Percentiles rank a stretch among this genome's conserved stretches.
Conservation (phyloP, 169 alveolate species). For the Eimeria necatrix region DNA sequence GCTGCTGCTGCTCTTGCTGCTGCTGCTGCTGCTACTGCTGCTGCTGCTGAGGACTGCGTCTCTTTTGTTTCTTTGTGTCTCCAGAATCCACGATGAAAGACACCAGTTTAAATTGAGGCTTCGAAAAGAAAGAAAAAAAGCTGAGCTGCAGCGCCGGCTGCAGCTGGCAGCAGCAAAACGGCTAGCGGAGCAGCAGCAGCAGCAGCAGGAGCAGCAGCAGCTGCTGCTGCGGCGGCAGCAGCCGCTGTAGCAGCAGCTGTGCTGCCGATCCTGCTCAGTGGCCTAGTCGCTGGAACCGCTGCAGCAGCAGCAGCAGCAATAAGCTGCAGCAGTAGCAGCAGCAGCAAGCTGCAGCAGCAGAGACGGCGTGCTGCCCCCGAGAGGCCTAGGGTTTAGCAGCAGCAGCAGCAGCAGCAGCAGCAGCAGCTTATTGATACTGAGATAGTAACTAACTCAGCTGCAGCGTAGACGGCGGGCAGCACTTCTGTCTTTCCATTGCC, state of each 20-base stretch:
- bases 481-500: no score
- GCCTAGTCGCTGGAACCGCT: background rate
- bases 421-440: no score
- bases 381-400: background rate
- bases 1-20: background rate
- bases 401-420: slow-evolving; percentile 36
- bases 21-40: slow-evolving; percentile 19
- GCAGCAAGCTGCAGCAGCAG: slow-evolving; percentile 1
- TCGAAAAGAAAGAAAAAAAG: slow-evolving; percentile 54
- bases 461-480: no score
- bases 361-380: background rate
- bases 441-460: no score
- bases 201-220: slow-evolving; percentile 59
- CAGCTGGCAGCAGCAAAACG: slow-evolving; percentile 69
- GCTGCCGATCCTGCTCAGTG: no score
- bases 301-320: slow-evolving; percentile 38
- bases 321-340: background rate
- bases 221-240: background rate
- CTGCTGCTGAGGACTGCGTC: background rate
- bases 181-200: slow-evolving; percentile 29
- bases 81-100: slow-evolving; percentile 73
- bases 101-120: slow-evolving; percentile 56
- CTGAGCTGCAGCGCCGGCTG: slow-evolving; percentile 57
- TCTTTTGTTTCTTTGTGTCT: background rate
- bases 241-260: no score